Evolutionary conservation across 179 eudicot species (phyloP), one percentile per base, ranked within the genome.

Genomic region (Beta corolliflora): DNA sequence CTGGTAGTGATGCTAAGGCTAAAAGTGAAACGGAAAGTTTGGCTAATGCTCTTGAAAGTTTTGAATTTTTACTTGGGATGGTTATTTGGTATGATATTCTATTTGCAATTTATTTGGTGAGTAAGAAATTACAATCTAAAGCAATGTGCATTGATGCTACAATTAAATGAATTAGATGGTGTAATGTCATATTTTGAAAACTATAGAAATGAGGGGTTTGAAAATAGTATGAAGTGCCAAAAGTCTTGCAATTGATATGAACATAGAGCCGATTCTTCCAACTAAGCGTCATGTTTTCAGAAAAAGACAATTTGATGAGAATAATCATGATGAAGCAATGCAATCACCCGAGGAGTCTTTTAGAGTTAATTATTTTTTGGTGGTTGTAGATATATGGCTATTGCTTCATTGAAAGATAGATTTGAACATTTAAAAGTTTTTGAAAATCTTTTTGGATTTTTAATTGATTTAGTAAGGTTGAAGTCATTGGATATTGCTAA

Each of bases 291-390:
- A 15, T 2, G 41, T 55, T 65, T 8, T 12, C 44, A 79, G 82
- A 50, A 80, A 77, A 45, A 84, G 66, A 60, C 71, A 80, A 9
- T 84, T 75, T 81, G 84, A 84, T 80, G 82, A 84, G 9, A 84
- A 64, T 79, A 18, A 63, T 65, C 9, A 65, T 53, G 68, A 73
- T 5, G 61, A 75, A 19, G 45, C 14, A 68, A 13, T 52, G 56
- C 29, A 63, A 78, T 31, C 36, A 31, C 36, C 36, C 36, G 36
- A 31, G 36, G 36, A 31, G 36, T 31, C 36, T 31, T 31, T 31
- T 31, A 31, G 36, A 31, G 36, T 31, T 31, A 31, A 31, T 31
- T 31, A 31, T 31, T 31, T 31, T 31, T 31, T 31, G 36, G 36
- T 58, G 61, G 18, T 10, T 58, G 18, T 58, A 8, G 61, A 15